Evolutionary conservation across 306 rosid genomes (phyloP).

Genomic region (Lupinus albus): DNA sequence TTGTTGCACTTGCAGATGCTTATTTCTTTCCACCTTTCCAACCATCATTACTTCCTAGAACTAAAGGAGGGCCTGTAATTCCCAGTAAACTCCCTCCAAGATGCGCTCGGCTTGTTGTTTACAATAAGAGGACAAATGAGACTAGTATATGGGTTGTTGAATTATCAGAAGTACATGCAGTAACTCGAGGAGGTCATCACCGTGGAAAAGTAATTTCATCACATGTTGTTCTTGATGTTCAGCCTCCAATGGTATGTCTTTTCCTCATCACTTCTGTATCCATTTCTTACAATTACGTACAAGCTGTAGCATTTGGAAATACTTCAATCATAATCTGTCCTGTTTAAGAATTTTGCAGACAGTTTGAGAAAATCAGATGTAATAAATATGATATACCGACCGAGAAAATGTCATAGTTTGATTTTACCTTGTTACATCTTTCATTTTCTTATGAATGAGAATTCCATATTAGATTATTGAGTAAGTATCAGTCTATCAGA

Average conservation of each 20-base stretch:
- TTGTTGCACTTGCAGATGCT: slow-evolving; percentile 85
- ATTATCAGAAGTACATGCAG: slow-evolving; percentile 82
- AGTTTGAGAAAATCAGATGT: neutral
- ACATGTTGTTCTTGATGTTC: slow-evolving; percentile 70
- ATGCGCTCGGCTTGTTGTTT: slow-evolving; percentile 50
- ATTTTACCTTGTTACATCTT: slow-evolving; percentile 21
- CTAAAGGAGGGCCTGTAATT: too few relatives aligned
- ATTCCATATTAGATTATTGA: neutral
- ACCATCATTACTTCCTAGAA: slow-evolving; percentile 75
- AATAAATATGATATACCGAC: slow-evolving; percentile 11
- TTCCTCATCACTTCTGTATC: neutral
- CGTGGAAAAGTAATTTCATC: slow-evolving; percentile 83
- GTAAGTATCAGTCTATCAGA: neutral
- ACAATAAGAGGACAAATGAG: slow-evolving; percentile 71
- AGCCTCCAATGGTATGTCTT: slow-evolving; percentile 74
- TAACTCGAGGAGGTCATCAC: slow-evolving; percentile 87
- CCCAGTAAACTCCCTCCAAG: too few relatives aligned
- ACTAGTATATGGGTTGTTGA: slow-evolving; percentile 76
- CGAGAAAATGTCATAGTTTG: neutral
- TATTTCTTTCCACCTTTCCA: slow-evolving; percentile 90
- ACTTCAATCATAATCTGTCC: neutral
- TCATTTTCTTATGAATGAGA: slow-evolving; percentile 38
- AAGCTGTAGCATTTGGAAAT: neutral
- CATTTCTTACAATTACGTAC: slow-evolving; percentile 4
- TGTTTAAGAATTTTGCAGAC: neutral